Evolutionary conservation across 805 yeast genomes (phyloP).

Genomic region (Saccharomycopsis sp.): DNA sequence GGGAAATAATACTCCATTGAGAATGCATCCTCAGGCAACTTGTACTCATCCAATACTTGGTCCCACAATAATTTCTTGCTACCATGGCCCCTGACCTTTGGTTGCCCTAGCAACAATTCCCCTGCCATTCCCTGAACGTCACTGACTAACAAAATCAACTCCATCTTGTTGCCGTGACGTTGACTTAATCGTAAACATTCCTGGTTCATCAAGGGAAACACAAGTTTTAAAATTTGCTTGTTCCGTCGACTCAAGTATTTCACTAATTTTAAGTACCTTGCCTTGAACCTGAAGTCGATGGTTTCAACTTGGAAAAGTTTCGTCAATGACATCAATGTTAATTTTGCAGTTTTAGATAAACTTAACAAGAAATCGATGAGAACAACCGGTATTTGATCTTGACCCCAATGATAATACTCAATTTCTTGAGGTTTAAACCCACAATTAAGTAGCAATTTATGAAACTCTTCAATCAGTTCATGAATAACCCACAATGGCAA

Average conservation of each 20-base stretch:
- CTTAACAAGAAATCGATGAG: constrained; percentile 4
- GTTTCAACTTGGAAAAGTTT: constrained; percentile 4
- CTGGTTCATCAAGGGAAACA: constrained; percentile 11
- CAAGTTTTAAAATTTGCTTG: constrained; percentile 1
- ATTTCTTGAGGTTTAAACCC: constrained; percentile 2
- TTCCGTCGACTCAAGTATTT: constrained; percentile 1
- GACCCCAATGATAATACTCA: constrained; percentile 4
- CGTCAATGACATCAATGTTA: not conserved
- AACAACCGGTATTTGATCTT: constrained; percentile 6
- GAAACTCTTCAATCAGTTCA: constrained; percentile 1
- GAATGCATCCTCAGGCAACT: too few species aligned
- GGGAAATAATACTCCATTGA: too few species aligned
- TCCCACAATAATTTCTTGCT: too few species aligned
- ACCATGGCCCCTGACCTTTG: not conserved
- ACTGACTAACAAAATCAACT: not conserved
- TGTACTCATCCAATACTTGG: too few species aligned
- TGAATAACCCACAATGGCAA: constrained; percentile 6
- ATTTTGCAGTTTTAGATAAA: not conserved
- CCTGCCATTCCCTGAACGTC: not conserved
- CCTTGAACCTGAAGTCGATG: constrained; percentile 2
- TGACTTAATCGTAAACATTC: not conserved
- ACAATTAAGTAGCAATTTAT: not conserved
- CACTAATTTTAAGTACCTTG: constrained; percentile 5
- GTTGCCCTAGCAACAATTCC: not conserved
- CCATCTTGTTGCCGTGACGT: not conserved